Conservation (phyloP, 208 protist species). For the Acanthamoeba royreba region DNA sequence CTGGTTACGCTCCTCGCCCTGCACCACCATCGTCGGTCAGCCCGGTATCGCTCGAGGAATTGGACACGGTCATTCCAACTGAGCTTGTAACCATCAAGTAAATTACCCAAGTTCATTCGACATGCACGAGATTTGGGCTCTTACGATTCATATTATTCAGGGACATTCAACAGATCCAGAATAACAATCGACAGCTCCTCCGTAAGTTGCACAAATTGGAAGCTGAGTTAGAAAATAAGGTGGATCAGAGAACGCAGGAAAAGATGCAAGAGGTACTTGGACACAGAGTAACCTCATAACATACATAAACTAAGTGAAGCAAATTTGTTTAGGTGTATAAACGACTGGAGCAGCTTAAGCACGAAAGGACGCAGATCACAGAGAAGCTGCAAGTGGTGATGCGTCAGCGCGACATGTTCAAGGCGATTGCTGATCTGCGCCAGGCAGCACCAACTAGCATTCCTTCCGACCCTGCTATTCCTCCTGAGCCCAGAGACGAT, state of each 20-base stretch:
- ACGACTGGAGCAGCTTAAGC: neutral
- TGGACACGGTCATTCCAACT: neutral
- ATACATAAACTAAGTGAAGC: no score
- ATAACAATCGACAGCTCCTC: neutral
- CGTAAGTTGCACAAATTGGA: neutral
- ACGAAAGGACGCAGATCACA: neutral
- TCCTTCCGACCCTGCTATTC: neutral
- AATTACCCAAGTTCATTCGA: neutral
- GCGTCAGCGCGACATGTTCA: slow-evolving; percentile 2
- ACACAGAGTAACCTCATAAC: no score
- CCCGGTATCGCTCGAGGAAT: neutral
- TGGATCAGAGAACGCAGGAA: neutral
- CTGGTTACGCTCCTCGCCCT: neutral
- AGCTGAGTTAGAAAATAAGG: neutral
- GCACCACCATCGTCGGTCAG: neutral
- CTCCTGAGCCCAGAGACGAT: neutral
- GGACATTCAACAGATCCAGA: neutral
- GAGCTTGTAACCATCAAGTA: neutral
- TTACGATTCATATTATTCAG: neutral
- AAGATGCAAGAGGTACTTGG: slow-evolving; percentile 28
- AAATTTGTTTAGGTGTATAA: no score
- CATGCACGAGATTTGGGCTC: neutral
- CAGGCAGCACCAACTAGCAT: neutral
- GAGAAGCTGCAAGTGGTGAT: neutral
- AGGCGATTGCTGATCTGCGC: neutral